These are phyloP conservation scores for Fusarium pininemorale DNA, from an alignment of 2,329 filamentous ascomycete genomes.

Conservation along the genomic window DNA sequence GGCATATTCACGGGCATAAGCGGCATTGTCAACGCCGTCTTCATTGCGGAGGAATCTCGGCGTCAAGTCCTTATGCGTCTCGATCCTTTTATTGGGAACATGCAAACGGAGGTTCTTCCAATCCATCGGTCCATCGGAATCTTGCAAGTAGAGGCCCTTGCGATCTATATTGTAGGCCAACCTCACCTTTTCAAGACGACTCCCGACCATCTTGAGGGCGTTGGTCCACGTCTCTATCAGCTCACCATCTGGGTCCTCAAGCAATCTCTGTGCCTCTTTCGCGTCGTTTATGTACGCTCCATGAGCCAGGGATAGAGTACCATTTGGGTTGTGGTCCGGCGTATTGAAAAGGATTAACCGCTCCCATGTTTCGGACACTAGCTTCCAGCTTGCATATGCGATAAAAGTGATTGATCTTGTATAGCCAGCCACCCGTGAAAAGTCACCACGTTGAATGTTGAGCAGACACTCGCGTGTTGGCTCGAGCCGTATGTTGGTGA, in stretches of 20 bases:
- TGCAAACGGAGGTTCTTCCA: background rate
- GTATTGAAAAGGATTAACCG: background rate
- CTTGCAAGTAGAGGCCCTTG: background rate
- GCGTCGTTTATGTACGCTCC: background rate
- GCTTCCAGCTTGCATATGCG: background rate
- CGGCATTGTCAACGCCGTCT: background rate
- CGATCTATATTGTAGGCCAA: rapidly evolving
- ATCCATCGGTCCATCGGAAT: rapidly evolving
- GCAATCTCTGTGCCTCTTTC: background rate
- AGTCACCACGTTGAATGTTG: background rate
- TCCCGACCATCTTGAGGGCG: background rate
- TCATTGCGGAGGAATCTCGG: rapidly evolving
- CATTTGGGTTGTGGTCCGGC: background rate
- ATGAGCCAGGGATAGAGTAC: rapidly evolving
- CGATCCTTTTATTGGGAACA: rapidly evolving
- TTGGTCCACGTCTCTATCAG: background rate
- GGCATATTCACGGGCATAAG: background rate
- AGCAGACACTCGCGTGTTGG: background rate
- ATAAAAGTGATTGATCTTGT: background rate
- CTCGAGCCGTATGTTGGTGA: background rate
- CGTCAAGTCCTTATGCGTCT: background rate
- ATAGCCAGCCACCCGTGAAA: background rate
- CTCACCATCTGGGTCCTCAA: background rate
- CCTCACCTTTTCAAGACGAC: background rate
- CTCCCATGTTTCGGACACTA: background rate